Conservation (phyloP, 2,329 filamentous ascomycete species). For the Verticillium nubilum region DNA sequence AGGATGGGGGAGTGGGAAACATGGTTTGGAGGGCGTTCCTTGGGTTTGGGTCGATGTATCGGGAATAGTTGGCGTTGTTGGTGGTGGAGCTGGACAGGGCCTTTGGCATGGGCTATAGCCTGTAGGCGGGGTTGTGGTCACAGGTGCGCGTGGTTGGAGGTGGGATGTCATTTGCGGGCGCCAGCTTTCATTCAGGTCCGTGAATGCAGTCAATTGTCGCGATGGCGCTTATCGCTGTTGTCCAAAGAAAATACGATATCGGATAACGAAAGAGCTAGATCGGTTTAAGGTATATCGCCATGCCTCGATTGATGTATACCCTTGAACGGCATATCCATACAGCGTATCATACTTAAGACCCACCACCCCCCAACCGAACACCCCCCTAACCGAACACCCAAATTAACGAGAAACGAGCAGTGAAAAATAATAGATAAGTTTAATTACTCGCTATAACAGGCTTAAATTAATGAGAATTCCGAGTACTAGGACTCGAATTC, state of each 20-base stretch:
- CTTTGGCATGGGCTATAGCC: constrained; percentile 1
- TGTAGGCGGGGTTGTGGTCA: constrained; percentile 1
- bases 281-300: background rate
- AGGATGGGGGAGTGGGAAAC: constrained; percentile 3
- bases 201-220: background rate
- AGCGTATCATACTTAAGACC: too few relatives aligned
- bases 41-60: constrained; percentile 1
- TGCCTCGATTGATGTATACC: background rate
- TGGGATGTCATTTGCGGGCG: constrained; percentile 1
- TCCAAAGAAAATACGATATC: background rate
- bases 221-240: background rate
- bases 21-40: background rate
- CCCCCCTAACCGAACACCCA: too few relatives aligned
- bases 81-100: constrained; percentile 1
- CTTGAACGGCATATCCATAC: background rate
- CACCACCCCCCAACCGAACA: too few relatives aligned
- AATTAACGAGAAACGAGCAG: too few relatives aligned
- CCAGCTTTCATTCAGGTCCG: background rate
- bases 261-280: background rate
- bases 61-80: background rate
- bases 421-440: too few relatives aligned
- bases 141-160: background rate
- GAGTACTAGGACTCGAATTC: too few relatives aligned
- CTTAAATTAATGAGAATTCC: too few relatives aligned
- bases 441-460: too few relatives aligned